Conservation (phyloP, 2,329 filamentous ascomycete genomes). For the Pseudogymnoascus sp. region DNA sequence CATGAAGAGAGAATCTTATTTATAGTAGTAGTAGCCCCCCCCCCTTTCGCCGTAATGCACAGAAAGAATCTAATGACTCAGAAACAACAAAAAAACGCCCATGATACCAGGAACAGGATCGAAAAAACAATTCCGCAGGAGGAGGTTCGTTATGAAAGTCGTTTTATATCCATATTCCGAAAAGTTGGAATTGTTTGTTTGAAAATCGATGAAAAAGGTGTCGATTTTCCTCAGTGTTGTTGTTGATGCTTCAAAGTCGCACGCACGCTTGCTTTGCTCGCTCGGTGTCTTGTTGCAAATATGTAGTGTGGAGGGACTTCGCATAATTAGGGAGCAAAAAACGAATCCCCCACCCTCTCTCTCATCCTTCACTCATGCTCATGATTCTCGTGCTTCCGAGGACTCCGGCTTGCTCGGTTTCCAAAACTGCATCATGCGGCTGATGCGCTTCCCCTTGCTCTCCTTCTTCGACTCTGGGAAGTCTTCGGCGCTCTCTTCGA, state of each 20-base stretch:
- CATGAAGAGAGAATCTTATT: slow-evolving; percentile 7
- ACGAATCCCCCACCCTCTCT: background rate
- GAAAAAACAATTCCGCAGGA: background rate
- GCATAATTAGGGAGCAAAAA: slow-evolving; percentile 7
- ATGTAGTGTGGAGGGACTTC: background rate
- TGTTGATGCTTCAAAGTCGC: slow-evolving; percentile 1
- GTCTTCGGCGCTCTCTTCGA: slow-evolving; percentile 47
- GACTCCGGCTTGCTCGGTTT: slow-evolving; percentile 31
- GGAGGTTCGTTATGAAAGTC: background rate
- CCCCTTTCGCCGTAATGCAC: background rate
- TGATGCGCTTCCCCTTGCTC: slow-evolving; percentile 62
- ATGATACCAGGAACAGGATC: background rate
- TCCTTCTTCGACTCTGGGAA: slow-evolving; percentile 51
- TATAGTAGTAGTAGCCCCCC: background rate
- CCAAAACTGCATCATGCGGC: slow-evolving; percentile 74
- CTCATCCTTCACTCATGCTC: background rate
- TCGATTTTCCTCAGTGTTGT: background rate
- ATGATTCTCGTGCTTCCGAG: background rate
- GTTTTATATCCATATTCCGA: slow-evolving; percentile 7
- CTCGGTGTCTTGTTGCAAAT: background rate
- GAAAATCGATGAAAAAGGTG: background rate
- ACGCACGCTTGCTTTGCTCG: slow-evolving; percentile 6
- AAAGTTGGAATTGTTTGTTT: slow-evolving; percentile 4
- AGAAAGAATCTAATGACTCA: background rate
- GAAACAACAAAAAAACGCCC: background rate